phyloP scores from a whole-genome alignment of 2,329 filamentous ascomycete species.

The Periconia digitata region DNA sequence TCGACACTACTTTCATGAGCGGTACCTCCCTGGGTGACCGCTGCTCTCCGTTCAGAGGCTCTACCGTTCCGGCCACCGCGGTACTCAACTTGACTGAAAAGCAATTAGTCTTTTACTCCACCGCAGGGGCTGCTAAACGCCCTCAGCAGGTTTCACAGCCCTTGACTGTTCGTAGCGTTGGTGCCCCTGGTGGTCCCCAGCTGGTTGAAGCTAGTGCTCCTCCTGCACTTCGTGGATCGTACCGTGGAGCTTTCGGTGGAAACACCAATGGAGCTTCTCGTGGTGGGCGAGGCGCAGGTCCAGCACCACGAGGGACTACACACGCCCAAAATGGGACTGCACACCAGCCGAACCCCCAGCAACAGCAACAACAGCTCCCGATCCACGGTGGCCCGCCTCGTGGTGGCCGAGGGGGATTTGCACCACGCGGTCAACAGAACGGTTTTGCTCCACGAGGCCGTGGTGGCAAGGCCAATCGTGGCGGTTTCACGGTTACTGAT shows the following conservation, averaged over 20 bases:
- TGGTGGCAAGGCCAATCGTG: conserved; percentile 42
- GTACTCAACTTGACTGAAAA: conserved; percentile 84
- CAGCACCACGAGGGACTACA: conserved; percentile 31
- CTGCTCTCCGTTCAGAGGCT: conserved; percentile 89
- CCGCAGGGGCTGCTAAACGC: conserved; percentile 58
- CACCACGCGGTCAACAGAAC: conserved; percentile 35
- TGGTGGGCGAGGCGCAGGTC: conserved; percentile 39
- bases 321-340: conserved; percentile 26
- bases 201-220: conserved; percentile 59
- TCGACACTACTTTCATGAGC: conserved; percentile 95
- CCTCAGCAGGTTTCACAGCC: conserved; percentile 52
- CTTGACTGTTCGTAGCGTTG: conserved; percentile 58
- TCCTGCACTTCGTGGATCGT: conserved; percentile 60
- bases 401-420: conserved; percentile 43
- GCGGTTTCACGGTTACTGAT: conserved; percentile 51
- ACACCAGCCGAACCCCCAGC: conserved; percentile 16
- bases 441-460: conserved; percentile 45
- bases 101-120: conserved; percentile 73
- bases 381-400: conserved; percentile 43
- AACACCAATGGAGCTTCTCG: conserved; percentile 40
- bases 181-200: conserved; percentile 62
- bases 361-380: conserved; percentile 38
- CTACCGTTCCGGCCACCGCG: conserved; percentile 83
- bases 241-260: conserved; percentile 55
- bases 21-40: conserved; percentile 88